These are phyloP conservation scores for Nannizziopsis arthrosporioides DNA, from an alignment of 2,329 filamentous ascomycete species.

Conservation along the genomic window DNA sequence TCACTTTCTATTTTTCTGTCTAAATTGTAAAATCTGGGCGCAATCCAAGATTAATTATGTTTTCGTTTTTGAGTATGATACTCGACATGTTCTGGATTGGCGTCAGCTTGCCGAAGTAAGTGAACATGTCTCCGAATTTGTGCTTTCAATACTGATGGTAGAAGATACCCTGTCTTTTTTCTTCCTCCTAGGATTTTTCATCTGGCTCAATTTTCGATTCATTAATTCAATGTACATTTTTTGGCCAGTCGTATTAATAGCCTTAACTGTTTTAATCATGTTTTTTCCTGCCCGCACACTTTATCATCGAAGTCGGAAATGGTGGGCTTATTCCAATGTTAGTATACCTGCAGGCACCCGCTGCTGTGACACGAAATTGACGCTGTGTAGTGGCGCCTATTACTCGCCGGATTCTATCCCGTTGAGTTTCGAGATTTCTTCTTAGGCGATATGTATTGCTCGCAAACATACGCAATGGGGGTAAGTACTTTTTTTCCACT, in stretches of 20 bases:
- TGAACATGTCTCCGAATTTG: neutral
- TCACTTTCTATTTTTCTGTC: constrained; percentile 69
- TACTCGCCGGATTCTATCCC: constrained; percentile 75
- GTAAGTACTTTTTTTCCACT: constrained; percentile 42
- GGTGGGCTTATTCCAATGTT: constrained; percentile 84
- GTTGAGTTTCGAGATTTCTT: constrained; percentile 98
- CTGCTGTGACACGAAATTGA: constrained; percentile 21
- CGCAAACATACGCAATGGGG: constrained; percentile 76
- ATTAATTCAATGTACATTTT: constrained; percentile 62
- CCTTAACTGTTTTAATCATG: constrained; percentile 53
- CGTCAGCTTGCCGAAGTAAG: constrained; percentile 63
- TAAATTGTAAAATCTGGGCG: constrained; percentile 76
- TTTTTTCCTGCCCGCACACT: constrained; percentile 65
- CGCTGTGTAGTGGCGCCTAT: constrained; percentile 58
- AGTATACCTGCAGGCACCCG: constrained; percentile 26
- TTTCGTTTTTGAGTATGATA: constrained; percentile 95
- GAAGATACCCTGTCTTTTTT: constrained; percentile 73
- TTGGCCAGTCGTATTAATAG: constrained; percentile 72
- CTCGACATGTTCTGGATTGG: constrained; percentile 77
- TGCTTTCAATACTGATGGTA: neutral
- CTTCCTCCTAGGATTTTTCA: constrained; percentile 59
- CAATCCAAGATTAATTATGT: constrained; percentile 83
- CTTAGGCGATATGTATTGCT: constrained; percentile 94
- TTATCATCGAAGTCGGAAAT: constrained; percentile 64
- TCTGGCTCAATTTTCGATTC: constrained; percentile 84